These are phyloP conservation scores for Diplodia seriata DNA, from an alignment of 2,329 filamentous ascomycete species.

Conservation along the genomic window DNA sequence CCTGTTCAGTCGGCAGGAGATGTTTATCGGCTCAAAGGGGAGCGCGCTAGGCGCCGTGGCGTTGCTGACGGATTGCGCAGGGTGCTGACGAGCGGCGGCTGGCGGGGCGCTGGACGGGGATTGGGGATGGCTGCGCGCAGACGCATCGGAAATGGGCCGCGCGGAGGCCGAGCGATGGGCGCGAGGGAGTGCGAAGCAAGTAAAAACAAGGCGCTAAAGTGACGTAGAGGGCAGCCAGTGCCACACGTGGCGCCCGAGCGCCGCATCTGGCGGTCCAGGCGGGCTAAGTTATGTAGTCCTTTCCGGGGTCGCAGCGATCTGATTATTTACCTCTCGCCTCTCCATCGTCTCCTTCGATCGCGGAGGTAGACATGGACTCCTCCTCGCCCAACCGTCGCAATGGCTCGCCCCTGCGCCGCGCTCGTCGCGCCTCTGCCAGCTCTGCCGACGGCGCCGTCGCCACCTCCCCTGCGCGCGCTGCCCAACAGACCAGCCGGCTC, in stretches of 20 bases:
- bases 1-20: not conserved
- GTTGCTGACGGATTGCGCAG: conserved; percentile 17
- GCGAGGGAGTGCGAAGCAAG: not conserved
- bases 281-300: not conserved
- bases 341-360: not conserved
- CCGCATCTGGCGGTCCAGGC: conserved; percentile 13
- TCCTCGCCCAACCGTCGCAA: conserved; percentile 13
- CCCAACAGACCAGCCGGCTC: conserved; percentile 12
- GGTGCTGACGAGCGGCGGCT: not conserved
- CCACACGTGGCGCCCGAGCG: conserved; percentile 26
- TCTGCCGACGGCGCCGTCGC: not conserved
- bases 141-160: conserved; percentile 8
- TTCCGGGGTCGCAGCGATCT: conserved; percentile 6
- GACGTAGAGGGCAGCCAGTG: conserved; percentile 15
- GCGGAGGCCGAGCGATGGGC: not conserved
- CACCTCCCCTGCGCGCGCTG: conserved; percentile 4
- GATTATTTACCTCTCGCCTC: conserved; percentile 16
- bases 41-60: not conserved
- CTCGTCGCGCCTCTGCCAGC: conserved; percentile 16
- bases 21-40: not conserved
- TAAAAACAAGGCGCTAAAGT: conserved; percentile 19
- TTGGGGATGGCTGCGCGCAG: not conserved
- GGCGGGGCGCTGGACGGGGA: not conserved
- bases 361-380: conserved; percentile 17
- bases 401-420: conserved; percentile 16